A percentile compares a stretch with the other conserved stretches of the same genome.
Evolutionary conservation across 2,329 filamentous ascomycete species (phyloP).

Genomic region (Septoria petroselini): DNA sequence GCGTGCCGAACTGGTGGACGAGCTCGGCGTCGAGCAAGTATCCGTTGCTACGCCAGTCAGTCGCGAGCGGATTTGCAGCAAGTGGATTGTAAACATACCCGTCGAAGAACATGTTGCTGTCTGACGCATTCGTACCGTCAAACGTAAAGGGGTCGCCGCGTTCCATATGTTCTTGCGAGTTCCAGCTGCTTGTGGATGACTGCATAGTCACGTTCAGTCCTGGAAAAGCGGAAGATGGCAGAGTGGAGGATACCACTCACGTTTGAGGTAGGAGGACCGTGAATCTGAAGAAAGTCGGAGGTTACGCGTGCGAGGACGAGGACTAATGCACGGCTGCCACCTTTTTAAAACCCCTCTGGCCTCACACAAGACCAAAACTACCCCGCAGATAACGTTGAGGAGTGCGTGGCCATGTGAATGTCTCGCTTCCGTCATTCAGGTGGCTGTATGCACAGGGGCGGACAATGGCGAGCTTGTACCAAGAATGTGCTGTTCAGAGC

Average conservation of each 20-base stretch:
- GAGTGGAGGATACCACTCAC: not conserved
- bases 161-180: not conserved
- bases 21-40: not conserved
- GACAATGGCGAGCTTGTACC: not conserved
- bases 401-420: not conserved
- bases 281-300: too few species aligned
- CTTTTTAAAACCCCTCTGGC: not conserved
- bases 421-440: not conserved
- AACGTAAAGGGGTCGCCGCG: not conserved
- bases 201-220: not conserved
- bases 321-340: not conserved
- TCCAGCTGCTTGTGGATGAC: not conserved
- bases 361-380: not conserved
- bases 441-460: not conserved
- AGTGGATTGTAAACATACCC: not conserved
- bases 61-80: not conserved
- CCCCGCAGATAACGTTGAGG: not conserved
- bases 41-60: not conserved
- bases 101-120: not conserved
- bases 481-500: not conserved
- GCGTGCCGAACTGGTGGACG: not conserved
- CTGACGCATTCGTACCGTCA: not conserved
- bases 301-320: too few species aligned
- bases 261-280: too few species aligned
- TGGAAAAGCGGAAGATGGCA: not conserved